Conservation (phyloP, 2,329 filamentous ascomycete species). For the Colletotrichum horii region DNA sequence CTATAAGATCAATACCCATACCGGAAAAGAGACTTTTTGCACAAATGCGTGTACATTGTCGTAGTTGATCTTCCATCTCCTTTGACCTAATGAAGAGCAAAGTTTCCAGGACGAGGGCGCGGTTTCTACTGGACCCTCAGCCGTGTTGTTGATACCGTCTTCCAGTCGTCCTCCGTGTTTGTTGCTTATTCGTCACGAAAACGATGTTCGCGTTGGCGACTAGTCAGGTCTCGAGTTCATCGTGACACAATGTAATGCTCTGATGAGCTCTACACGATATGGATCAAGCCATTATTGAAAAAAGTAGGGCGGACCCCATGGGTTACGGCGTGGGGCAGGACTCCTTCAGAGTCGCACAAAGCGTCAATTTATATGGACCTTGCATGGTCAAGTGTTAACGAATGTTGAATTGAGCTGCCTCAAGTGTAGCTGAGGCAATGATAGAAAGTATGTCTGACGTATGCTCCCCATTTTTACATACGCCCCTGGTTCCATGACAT, state of each 20-base stretch:
- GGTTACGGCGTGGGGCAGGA: rapidly evolving
- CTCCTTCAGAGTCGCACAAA: not conserved
- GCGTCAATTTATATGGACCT: not conserved
- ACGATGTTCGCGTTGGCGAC: not conserved
- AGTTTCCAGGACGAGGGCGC: rapidly evolving
- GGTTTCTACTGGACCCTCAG: rapidly evolving
- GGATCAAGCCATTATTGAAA: no score
- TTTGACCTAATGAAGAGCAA: not conserved
- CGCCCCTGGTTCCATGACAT: not conserved
- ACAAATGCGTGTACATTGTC: not conserved
- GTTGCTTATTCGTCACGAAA: not conserved
- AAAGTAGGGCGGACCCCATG: no score
- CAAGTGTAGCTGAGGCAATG: not conserved
- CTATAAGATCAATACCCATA: rapidly evolving
- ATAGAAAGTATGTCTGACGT: not conserved
- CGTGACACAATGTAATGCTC: no score
- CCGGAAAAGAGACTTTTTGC: not conserved
- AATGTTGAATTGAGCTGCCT: not conserved
- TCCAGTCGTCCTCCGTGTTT: rapidly evolving
- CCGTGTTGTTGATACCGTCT: not conserved
- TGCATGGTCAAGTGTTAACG: not conserved
- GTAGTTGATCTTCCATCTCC: not conserved
- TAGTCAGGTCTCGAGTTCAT: not conserved
- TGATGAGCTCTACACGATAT: no score
- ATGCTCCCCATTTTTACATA: not conserved